phyloP scores from a whole-genome alignment of 1,284 basidiomycete species.

The Moesziomyces aphidis region DNA sequence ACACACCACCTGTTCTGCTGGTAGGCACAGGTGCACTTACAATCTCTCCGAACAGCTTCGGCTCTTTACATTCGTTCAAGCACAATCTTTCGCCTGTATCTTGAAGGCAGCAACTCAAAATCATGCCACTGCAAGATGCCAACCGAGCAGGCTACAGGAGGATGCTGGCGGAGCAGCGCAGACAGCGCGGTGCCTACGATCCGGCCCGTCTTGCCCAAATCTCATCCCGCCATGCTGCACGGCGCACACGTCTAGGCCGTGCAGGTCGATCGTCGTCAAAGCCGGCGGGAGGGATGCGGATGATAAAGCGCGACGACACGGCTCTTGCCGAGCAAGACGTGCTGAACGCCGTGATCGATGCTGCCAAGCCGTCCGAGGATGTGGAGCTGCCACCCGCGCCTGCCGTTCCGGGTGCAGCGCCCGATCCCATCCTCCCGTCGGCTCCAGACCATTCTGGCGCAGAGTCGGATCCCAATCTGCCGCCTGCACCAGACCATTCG shows the following conservation, averaged over 20 bases:
- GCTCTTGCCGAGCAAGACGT: too few species aligned
- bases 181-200: constrained; percentile 25
- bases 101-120: not conserved
- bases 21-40: too few species aligned
- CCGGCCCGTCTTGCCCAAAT: constrained; percentile 11
- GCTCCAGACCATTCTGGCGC: not conserved
- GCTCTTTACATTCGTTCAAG: not conserved
- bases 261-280: too few species aligned
- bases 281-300: too few species aligned
- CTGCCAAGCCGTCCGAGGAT: too few species aligned
- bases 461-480: not conserved
- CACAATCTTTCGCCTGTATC: not conserved
- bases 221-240: not conserved
- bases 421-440: too few species aligned
- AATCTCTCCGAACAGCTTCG: too few species aligned
- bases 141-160: constrained; percentile 7
- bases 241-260: not conserved
- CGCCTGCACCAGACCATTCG: not conserved
- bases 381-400: not conserved
- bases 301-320: not conserved
- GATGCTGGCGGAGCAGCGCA: constrained; percentile 15
- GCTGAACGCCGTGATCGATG: too few species aligned
- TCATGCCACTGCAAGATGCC: constrained; percentile 24
- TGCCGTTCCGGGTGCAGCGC: not conserved
- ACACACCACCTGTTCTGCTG: too few species aligned